Evolutionary conservation across 768 basidiomycete species (phyloP), one percentile per base, ranked within the genome.

Genomic region (Lentinula edodes): DNA sequence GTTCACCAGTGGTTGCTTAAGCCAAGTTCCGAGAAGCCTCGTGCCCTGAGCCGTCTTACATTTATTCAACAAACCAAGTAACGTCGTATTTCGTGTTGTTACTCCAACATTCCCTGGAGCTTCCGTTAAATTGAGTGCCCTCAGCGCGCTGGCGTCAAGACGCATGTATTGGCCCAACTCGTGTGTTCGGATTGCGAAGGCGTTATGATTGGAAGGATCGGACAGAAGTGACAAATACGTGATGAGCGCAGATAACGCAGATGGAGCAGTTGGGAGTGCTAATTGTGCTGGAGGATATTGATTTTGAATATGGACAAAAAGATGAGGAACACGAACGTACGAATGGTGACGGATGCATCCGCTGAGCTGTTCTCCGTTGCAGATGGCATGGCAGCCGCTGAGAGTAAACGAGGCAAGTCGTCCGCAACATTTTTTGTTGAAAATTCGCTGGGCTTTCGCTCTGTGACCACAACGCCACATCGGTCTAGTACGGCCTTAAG

Each of bases 11-110:
- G 97, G 97, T 71, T 98, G 97, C 70, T 97, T 98, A 45, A 99
- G 76, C 96, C 96, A 98, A 52, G 87, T 88, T 0, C 88, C 91
- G 3, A 99, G 79, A 43, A 97, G 72, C 60, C 97, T 78, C 13
- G 91, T 87, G 0, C 97, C 97, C 70, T 99, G 97, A 0, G 92
- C 86, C 0, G 97, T 98, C 75, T 97, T 97, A 78, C 96, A 97
- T 67, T 91, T 91, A 72, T 98, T 97, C 61, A 99, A 75, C 7
- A 97, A 76, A 0, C 95, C 95, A 58, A 95, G 86, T 5, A 99
- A 72, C 3, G 93, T 95, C 35, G 90, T 91, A 64, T 90, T 95
- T 69, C 91, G 89, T 58, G 85, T 87, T 1, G 84, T 77, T 6
- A 81, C 82, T 45, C 81, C 83, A 68, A 71, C 69, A 67, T 86